Percentiles rank a stretch among this genome's conserved stretches.
Conservation (phyloP, 148 eudicot genomes). For the Cornus controversa region DNA sequence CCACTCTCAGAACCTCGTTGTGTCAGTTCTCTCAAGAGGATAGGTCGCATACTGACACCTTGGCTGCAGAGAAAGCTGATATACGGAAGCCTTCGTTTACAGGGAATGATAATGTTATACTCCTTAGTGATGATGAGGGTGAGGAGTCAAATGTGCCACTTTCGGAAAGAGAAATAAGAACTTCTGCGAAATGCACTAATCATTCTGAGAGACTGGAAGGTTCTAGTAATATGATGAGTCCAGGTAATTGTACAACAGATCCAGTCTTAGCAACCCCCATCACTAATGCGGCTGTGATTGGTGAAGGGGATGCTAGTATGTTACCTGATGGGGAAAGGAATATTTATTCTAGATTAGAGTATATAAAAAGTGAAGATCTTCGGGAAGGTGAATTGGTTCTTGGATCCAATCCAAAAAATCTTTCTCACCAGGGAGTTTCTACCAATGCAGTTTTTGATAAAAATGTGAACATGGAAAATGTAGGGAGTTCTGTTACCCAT, state of each 20-base stretch:
- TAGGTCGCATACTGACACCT: conserved; percentile 14
- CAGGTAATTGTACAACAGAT: conserved; percentile 22
- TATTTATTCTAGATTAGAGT: conserved; percentile 33
- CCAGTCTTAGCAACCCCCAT: conserved; percentile 2
- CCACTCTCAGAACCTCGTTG: conserved; percentile 17
- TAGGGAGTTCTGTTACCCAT: conserved; percentile 8
- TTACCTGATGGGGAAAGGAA: conserved; percentile 33
- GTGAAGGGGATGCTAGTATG: conserved; percentile 32
- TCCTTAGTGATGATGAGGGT: conserved; percentile 91
- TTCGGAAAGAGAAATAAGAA: conserved; percentile 23
- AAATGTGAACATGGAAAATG: conserved; percentile 32
- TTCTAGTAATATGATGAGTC: conserved; percentile 33
- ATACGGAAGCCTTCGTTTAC: conserved; percentile 26
- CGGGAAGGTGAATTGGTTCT: conserved; percentile 29
- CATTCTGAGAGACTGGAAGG: conserved; percentile 16
- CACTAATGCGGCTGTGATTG: conserved; percentile 42
- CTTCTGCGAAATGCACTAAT: conserved; percentile 22
- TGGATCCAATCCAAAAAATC: conserved; percentile 28
- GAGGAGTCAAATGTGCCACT: conserved; percentile 37
- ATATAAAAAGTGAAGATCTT: conserved; percentile 29
- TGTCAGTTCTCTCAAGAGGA: conserved; percentile 25
- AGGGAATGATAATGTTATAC: conserved; percentile 51
- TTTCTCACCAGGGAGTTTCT: conserved; percentile 34
- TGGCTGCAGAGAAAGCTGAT: conserved; percentile 27
- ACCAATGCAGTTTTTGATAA: conserved; percentile 27